A percentile compares a stretch with the other conserved stretches of the same genome.
phyloP scores from a whole-genome alignment of 75 land plant genomes.

The Pseudotsuga menziesii region DNA sequence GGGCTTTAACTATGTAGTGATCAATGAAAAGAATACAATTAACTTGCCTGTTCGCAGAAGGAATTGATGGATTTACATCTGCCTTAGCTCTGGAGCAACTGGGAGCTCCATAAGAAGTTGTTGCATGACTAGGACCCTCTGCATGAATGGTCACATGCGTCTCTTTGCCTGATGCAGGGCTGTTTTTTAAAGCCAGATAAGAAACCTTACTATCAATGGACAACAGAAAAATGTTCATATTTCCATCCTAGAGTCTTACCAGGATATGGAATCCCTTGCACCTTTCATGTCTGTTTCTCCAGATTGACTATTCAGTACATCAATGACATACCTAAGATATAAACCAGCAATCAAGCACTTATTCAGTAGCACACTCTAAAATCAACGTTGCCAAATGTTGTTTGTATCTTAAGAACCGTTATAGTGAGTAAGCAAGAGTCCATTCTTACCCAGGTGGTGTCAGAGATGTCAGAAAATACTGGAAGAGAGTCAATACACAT shows the following conservation, averaged over 20 bases:
- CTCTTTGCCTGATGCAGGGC: conserved; percentile 3
- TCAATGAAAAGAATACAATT: neutral
- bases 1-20: too few relatives aligned
- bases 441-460: conserved; percentile 83
- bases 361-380: neutral
- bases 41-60: conserved; percentile 5
- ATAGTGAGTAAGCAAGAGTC: neutral
- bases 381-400: neutral
- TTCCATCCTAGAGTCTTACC: conserved; percentile 3
- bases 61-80: neutral
- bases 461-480: conserved; percentile 72
- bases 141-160: neutral
- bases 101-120: neutral
- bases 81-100: neutral
- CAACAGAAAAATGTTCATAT: neutral
- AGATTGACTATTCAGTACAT: neutral
- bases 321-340: conserved; percentile 11
- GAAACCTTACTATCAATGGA: neutral
- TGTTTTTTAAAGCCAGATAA: conserved; percentile 2
- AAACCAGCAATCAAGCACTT: neutral
- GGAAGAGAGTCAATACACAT: conserved; percentile 48
- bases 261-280: conserved; percentile 1
- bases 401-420: neutral
- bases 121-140: conserved; percentile 1
- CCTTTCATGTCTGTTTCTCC: neutral